Conservation (phyloP, 305 asterid species). For the Solanum hybrid region DNA sequence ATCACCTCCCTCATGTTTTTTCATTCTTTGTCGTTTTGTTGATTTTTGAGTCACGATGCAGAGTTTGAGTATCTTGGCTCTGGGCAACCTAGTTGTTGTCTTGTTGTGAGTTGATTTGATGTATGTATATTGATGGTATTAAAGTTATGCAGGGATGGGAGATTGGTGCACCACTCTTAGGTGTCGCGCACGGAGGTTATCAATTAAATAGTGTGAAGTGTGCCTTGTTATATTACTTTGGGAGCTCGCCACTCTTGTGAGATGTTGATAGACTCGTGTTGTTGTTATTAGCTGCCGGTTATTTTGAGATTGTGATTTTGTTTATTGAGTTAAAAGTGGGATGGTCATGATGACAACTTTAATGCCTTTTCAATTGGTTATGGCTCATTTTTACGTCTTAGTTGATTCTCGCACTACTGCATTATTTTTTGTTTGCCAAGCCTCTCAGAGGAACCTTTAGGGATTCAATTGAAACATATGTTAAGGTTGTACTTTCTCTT, state of each 20-base stretch:
- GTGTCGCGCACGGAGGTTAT: background rate
- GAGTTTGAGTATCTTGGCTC: background rate
- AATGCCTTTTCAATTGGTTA: too few relatives aligned
- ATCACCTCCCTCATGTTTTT: background rate
- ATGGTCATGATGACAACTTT: too few relatives aligned
- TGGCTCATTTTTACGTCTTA: too few relatives aligned
- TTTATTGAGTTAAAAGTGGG: background rate
- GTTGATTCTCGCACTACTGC: too few relatives aligned
- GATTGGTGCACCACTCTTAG: background rate
- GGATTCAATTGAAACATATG: too few relatives aligned
- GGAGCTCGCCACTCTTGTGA: background rate
- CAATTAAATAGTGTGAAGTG: background rate
- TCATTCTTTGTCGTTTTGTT: background rate
- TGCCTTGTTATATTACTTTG: background rate
- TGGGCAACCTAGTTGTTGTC: background rate
- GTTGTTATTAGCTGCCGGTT: background rate
- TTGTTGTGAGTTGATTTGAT: background rate
- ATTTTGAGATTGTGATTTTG: background rate
- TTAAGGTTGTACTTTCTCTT: too few relatives aligned
- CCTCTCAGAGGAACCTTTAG: too few relatives aligned
- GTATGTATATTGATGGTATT: background rate
- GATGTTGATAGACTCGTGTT: background rate
- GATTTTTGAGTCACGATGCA: too few relatives aligned
- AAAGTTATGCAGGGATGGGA: background rate
- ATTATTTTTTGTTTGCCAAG: too few relatives aligned